Base-by-base conservation (phyloP, 2,329 filamentous ascomycete genomes). In the Helotiales sp. region DNA sequence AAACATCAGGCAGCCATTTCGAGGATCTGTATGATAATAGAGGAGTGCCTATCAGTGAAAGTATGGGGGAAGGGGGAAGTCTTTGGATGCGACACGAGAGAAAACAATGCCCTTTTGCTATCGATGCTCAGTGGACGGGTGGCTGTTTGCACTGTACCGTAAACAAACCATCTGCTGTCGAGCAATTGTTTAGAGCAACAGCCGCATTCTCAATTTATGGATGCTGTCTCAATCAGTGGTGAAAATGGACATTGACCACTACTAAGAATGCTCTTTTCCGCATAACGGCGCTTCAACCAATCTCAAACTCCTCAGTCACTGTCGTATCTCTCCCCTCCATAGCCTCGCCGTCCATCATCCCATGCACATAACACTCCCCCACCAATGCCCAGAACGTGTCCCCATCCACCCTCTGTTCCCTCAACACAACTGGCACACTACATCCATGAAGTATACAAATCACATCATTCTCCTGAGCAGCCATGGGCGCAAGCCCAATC, bases 321-420 rank as follows among this genome's bases (percentile, higher is more conserved):
- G 11, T 28, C 15, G 24, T 13, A 32, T 37, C 30, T 11, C 28
- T 62, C 13, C 26, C 34, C 24, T 67, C 65, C 26, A 66, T 59
- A 30, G 54, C 65, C 52, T 71, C 67, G 2, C 67, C 69, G 61
- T 70, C 59, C 70, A 71, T 71, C 30, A 69, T 67, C 24, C 66
- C 68, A 64, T 67, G 57, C 20, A 71, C 61, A 43, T 68, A 71
- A 24, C 68, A 70, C 34, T 70, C 65, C 6, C 70, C 70, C 15
- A 71, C 63, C 30, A 64, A 47, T 24, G 17, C 24, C 57, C 45
- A 68, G 13, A n/a, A 66, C 8, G 37, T 57, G 3, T 40, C n/a
- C 20, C 17, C 43, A 26, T 15, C 17, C 52, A 37, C 43, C 3
- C 22, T 22, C 13, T 26, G 40, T 43, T 57, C 17, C 17, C 68